Conservation (phyloP, 495 filamentous ascomycete species). For the Evansstolkia leycettana region DNA sequence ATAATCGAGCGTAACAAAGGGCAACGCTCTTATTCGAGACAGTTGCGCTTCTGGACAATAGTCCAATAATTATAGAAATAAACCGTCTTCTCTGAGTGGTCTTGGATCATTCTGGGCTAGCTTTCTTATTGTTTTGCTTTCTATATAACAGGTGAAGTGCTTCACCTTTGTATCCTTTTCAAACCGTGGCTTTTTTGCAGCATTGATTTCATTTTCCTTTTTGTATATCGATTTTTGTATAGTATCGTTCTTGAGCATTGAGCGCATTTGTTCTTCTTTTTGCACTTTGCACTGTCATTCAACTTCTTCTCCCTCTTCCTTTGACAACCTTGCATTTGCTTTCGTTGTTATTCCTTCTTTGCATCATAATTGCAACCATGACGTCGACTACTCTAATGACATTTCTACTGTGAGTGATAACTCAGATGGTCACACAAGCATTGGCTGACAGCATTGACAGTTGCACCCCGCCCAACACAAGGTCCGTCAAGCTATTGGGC, state of each 20-base stretch:
- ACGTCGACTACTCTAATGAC: conserved; percentile 64
- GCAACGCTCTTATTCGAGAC: too few relatives aligned
- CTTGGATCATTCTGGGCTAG: not conserved
- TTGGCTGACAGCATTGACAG: conserved; percentile 23
- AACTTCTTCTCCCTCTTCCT: not conserved
- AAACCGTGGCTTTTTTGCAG: conserved; percentile 10
- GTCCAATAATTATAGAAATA: too few relatives aligned
- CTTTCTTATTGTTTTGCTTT: not conserved
- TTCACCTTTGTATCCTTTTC: conserved; percentile 3
- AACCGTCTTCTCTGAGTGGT: too few relatives aligned
- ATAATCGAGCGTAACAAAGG: too few relatives aligned
- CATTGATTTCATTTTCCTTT: too few relatives aligned
- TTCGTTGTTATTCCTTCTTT: not conserved
- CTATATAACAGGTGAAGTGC: too few relatives aligned
- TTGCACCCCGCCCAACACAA: conserved; percentile 51
- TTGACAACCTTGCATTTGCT: not conserved
- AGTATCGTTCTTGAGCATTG: not conserved
- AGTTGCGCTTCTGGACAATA: too few relatives aligned
- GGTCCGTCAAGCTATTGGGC: conserved; percentile 68
- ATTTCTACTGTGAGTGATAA: conserved; percentile 55
- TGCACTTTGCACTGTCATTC: not conserved
- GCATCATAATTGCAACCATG: conserved; percentile 25
- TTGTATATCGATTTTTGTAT: not conserved
- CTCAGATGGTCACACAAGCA: not conserved
- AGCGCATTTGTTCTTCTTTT: conserved; percentile 2